Evolutionary conservation across 176 grass and related monocot species (phyloP).

Genomic region (Puccinellia tenuiflora): DNA sequence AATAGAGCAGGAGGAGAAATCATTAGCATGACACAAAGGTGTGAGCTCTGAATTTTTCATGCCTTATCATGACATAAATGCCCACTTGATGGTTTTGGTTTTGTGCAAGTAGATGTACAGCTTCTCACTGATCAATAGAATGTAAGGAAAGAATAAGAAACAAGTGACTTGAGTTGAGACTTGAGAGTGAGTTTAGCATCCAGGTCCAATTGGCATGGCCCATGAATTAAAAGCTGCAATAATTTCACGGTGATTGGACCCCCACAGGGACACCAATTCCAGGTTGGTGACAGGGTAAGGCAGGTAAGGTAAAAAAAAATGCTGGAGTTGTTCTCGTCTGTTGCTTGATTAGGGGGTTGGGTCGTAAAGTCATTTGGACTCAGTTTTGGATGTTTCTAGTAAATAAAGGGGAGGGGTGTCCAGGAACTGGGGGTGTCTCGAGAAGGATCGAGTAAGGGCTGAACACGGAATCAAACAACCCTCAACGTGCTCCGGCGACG

Average conservation of each 20-base stretch:
- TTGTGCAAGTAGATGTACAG: slow-evolving; percentile 11
- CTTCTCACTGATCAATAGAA: slow-evolving; percentile 20
- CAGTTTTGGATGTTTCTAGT: slow-evolving; percentile 7
- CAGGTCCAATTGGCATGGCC: slow-evolving; percentile 40
- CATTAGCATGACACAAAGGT: slow-evolving; percentile 25
- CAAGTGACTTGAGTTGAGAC: slow-evolving; percentile 30
- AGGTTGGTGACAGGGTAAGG: slow-evolving; percentile 39
- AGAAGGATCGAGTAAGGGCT: no score
- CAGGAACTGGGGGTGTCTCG: no score
- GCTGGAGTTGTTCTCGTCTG: neutral
- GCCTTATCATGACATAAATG: slow-evolving; percentile 41
- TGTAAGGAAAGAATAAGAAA: slow-evolving; percentile 20
- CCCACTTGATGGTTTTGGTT: slow-evolving; percentile 18
- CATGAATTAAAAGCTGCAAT: slow-evolving; percentile 35
- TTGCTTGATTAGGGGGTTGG: neutral
- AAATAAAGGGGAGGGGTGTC: neutral
- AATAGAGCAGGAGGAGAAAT: slow-evolving; percentile 32
- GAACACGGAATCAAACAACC: no score
- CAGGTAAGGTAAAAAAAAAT: no score
- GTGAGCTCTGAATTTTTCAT: slow-evolving; percentile 28
- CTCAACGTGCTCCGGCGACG: no score
- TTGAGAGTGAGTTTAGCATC: slow-evolving; percentile 28
- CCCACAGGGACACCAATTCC: slow-evolving; percentile 32
- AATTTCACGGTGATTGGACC: slow-evolving; percentile 28
- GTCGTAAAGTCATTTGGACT: slow-evolving; percentile 25